Conservation (phyloP, 163 green algal species). For the Volvox carteri region DNA sequence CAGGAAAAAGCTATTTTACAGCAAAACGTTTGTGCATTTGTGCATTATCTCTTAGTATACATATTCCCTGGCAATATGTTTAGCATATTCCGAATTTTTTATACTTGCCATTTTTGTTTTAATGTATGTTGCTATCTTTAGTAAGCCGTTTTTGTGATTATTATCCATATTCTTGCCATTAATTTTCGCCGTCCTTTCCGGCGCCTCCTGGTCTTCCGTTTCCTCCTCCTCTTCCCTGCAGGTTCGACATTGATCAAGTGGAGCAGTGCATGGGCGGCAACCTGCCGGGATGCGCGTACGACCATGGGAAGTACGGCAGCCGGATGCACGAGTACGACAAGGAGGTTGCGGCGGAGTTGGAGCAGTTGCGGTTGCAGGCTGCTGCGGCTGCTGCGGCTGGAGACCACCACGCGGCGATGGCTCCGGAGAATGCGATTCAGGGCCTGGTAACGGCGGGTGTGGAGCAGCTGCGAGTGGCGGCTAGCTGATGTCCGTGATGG, state of each 20-base stretch:
- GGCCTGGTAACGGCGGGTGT: background rate
- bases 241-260: constrained; percentile 76
- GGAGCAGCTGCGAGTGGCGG: constrained; percentile 36
- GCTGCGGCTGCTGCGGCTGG: background rate
- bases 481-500: background rate
- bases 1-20: too few relatives aligned
- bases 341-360: constrained; percentile 42
- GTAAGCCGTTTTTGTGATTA: too few relatives aligned
- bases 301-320: constrained; percentile 60
- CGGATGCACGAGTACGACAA: constrained; percentile 63
- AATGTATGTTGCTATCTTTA: too few relatives aligned
- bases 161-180: too few relatives aligned
- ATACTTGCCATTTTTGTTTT: too few relatives aligned
- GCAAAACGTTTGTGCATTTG: too few relatives aligned
- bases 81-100: too few relatives aligned
- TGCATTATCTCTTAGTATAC: too few relatives aligned
- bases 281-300: constrained; percentile 58
- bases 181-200: too few relatives aligned
- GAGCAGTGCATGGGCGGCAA: constrained; percentile 77
- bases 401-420: constrained; percentile 54
- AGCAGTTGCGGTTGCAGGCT: constrained; percentile 3
- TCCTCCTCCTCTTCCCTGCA: constrained; percentile 15
- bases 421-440: constrained; percentile 8
- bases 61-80: too few relatives aligned
- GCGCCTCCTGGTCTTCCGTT: background rate